Base-by-base conservation (phyloP, 1,284 basidiomycete species). In the Heliocybe sulcata region DNA sequence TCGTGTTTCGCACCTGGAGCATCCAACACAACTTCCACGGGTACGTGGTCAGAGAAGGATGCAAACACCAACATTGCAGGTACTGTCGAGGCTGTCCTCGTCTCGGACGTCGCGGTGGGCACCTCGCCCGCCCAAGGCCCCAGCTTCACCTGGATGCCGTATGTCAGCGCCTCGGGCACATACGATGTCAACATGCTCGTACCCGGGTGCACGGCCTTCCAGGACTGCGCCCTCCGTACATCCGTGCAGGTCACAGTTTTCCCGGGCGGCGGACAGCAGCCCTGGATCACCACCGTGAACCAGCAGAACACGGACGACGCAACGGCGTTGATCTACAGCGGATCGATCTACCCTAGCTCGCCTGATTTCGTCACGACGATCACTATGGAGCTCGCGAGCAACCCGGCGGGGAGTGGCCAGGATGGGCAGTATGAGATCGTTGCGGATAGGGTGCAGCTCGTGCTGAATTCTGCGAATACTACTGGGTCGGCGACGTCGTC, bases 131-230 rank as follows among this genome's bases (percentile, higher is more conserved):
- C 80, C 0, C 68, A 79, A 45, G 79, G 80, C 16, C 91, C 93
- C 10, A 85, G 81, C 38, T 83, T 97, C 64, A 94, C 90, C 0
- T 98, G 93, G 85, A 80, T 84, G 69, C 92, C 95, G 0, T 94
- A 92, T 64, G 87, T 98, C 22, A 91, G 91, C 0, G 87, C 90
- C 19, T 81, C 90, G 1, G 97, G 94, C 35, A 74, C 83, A 58
- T 99, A 99, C 69, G 81, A 90, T 50, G 78, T 98, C 61, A 89
- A 86, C 69, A 67, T 98, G 55, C 78, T 90, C 56, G 80, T 96
- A 23, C 96, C 96, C 0, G 95, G 95, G 11, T 99, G 96, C 71
- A 72, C 74, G 2, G 72, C 84, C 55, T 81, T 93, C 62, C 83
- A 87, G 57, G 90, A 96, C 64, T 99, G 96, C 65, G 73, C 69